Conservation (phyloP, 2,329 filamentous ascomycete genomes). For the Lachnellula hyalina region DNA sequence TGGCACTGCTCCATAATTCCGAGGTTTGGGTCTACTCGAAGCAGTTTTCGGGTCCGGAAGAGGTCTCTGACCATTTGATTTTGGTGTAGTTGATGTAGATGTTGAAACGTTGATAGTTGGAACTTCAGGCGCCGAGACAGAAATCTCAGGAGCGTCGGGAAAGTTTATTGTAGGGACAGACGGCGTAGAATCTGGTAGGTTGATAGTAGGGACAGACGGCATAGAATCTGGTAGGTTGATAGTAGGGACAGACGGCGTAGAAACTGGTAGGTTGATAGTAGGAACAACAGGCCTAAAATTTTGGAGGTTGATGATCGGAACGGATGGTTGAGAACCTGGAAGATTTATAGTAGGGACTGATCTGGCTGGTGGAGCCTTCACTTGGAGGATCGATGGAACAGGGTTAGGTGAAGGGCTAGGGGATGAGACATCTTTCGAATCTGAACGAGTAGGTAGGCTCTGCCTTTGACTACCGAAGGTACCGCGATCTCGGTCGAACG, state of each 20-base stretch:
- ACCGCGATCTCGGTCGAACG: constrained; percentile 23
- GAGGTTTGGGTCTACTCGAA: constrained; percentile 25
- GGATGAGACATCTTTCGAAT: constrained; percentile 25
- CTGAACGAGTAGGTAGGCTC: constrained; percentile 23
- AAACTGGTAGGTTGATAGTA: constrained; percentile 33
- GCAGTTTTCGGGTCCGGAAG: constrained; percentile 36
- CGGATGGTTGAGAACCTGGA: constrained; percentile 32
- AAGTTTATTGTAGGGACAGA: constrained; percentile 30
- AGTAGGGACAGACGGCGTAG: constrained; percentile 11
- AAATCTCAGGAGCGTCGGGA: constrained; percentile 25
- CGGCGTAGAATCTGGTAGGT: constrained; percentile 36
- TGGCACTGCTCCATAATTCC: constrained; percentile 32
- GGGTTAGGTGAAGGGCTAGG: constrained; percentile 36
- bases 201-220: constrained; percentile 15
- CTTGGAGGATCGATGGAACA: constrained; percentile 40
- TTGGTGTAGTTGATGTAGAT: constrained; percentile 10
- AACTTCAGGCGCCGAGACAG: constrained; percentile 23
- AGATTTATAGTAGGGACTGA: constrained; percentile 45
- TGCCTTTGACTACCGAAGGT: constrained; percentile 22
- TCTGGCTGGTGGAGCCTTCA: constrained; percentile 34
- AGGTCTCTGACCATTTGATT: constrained; percentile 24
- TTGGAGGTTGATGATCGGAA: constrained; percentile 17
- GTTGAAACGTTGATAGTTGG: constrained; percentile 46
- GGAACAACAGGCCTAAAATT: constrained; percentile 13
- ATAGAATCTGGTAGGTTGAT: constrained; percentile 33